These are phyloP conservation scores for Aquilaria agallochum DNA, from an alignment of 441 rosid species.

Conservation along the genomic window DNA sequence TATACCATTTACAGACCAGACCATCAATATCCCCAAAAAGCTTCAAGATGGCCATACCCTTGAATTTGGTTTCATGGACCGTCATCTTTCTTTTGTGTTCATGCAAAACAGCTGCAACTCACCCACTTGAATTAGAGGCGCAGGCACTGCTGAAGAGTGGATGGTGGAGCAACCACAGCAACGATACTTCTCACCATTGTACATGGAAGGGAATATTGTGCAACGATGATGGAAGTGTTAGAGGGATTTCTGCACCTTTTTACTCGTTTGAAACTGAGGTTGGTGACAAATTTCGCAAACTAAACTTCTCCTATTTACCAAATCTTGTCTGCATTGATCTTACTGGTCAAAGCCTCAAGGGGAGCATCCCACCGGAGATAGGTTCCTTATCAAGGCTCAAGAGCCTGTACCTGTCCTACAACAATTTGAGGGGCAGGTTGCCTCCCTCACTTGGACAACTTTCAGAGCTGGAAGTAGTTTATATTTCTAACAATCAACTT, in stretches of 20 bases:
- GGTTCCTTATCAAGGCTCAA: conserved; percentile 8
- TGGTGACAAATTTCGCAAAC: background rate
- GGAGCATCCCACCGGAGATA: conserved; percentile 4
- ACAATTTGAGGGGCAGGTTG: background rate
- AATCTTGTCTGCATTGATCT: conserved; percentile 8
- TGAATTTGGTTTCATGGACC: background rate
- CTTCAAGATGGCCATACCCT: background rate
- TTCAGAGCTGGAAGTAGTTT: background rate
- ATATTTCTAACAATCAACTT: background rate
- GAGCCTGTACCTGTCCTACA: conserved; percentile 9
- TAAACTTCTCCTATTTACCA: conserved; percentile 15
- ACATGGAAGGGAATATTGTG: background rate
- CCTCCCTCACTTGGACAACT: background rate
- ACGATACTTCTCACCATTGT: background rate
- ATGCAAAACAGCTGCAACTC: background rate
- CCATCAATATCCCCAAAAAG: no score
- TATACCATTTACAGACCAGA: no score
- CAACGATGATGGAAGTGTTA: conserved; percentile 6
- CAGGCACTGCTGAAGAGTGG: conserved; percentile 11
- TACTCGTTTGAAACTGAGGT: no score
- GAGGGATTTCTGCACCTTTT: background rate
- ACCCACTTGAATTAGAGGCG: background rate
- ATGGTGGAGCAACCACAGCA: conserved; percentile 11
- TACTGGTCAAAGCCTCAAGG: background rate
- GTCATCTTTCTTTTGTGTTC: background rate